Conservation (phyloP, 805 yeast species). For the Naumovozyma dairenensis region DNA sequence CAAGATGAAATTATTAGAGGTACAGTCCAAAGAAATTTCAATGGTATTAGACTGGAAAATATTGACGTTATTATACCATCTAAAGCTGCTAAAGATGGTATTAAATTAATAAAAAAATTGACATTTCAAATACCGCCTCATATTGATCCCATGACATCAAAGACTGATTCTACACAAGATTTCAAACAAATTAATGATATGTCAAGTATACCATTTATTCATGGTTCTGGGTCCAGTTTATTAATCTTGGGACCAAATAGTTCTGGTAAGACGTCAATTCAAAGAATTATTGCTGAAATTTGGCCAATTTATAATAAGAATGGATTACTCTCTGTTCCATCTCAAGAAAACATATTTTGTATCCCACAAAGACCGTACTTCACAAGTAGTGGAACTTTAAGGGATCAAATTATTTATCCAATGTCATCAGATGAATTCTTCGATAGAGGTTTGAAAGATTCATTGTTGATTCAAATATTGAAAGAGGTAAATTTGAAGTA, state of each 20-base stretch:
- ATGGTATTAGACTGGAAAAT: slow-evolving; percentile 74
- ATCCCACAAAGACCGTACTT: slow-evolving; percentile 85
- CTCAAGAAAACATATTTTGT: slow-evolving; percentile 56
- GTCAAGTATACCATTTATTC: slow-evolving; percentile 17
- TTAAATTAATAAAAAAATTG: slow-evolving; percentile 51
- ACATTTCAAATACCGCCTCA: slow-evolving; percentile 41
- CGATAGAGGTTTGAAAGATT: slow-evolving; percentile 61
- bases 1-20: slow-evolving; percentile 53
- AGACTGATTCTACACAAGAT: slow-evolving; percentile 32
- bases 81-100: slow-evolving; percentile 47
- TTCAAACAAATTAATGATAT: slow-evolving; percentile 12
- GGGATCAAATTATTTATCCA: slow-evolving; percentile 90
- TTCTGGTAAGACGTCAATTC: slow-evolving; percentile 79
- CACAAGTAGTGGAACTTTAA: slow-evolving; percentile 61
- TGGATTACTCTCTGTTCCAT: slow-evolving; percentile 76
- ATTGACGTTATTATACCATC: slow-evolving; percentile 78
- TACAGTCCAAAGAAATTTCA: slow-evolving; percentile 65
- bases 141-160: slow-evolving; percentile 18
- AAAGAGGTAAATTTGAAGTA: slow-evolving; percentile 74
- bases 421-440: slow-evolving; percentile 67
- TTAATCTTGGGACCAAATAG: slow-evolving; percentile 83
- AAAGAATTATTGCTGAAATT: slow-evolving; percentile 73
- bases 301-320: slow-evolving; percentile 74
- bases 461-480: slow-evolving; percentile 54
- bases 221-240: slow-evolving; percentile 48